These are phyloP conservation scores for Hemerocallis citrina DNA, from an alignment of 106 monocot genomes.

Conservation along the genomic window DNA sequence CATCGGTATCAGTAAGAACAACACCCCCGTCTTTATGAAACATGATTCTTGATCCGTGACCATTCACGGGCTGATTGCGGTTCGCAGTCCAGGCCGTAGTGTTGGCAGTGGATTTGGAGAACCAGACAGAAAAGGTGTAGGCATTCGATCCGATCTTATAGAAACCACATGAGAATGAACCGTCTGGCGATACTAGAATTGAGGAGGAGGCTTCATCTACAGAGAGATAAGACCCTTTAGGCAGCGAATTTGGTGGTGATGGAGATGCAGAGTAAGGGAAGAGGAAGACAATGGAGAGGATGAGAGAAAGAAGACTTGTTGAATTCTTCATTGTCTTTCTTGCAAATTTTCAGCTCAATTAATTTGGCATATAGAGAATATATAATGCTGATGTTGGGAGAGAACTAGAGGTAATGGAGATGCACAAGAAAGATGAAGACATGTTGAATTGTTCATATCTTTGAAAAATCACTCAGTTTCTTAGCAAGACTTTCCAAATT, in stretches of 20 bases:
- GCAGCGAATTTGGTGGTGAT: neutral
- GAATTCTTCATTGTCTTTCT: too few species aligned
- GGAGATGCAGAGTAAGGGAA: too few species aligned
- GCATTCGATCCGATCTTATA: constrained; percentile 27
- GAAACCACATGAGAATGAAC: constrained; percentile 27
- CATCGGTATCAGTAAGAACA: constrained; percentile 15
- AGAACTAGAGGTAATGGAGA: too few species aligned
- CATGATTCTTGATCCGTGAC: constrained; percentile 11
- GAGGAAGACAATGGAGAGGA: too few species aligned
- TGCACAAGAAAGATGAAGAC: too few species aligned
- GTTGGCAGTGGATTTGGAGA: constrained; percentile 19
- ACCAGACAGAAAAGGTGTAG: constrained; percentile 35
- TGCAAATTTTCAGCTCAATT: too few species aligned
- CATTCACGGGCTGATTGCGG: constrained; percentile 33
- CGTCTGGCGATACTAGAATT: constrained; percentile 18
- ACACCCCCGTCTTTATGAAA: constrained; percentile 13
- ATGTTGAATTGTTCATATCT: too few species aligned
- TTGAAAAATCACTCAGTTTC: too few species aligned
- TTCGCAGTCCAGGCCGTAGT: constrained; percentile 34
- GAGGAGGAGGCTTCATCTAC: constrained; percentile 3
- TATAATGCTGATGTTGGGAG: too few species aligned
- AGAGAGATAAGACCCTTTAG: constrained; percentile 20
- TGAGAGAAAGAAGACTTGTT: too few species aligned
- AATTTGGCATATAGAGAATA: too few species aligned
- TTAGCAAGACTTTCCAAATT: too few species aligned